Base-by-base conservation (phyloP, 345 rosid genomes). In the Boechera retrofracta region DNA sequence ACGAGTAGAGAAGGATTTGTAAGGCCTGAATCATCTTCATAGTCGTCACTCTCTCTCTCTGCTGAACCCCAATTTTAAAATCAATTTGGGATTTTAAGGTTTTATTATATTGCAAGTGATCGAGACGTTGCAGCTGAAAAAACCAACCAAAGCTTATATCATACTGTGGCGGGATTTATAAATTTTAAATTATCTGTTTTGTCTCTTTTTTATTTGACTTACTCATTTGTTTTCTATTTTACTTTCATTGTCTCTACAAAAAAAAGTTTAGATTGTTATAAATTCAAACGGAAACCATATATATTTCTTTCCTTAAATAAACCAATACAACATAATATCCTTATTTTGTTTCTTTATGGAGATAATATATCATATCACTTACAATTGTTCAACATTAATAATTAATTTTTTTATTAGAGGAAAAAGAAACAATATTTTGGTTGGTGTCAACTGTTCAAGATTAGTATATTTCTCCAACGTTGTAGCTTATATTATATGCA, bases 91-190 rank as follows among this genome's bases (percentile, higher is more conserved):
- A 7, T 11, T 64, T 69, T 21, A 28, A 24, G 38, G 47, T 65
- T 63, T 73, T 75, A 59, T 80, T 80, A 57, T 69, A 74, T 47
- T 65, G 16, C 47, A 64, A 62, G 73, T 80, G 83, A 80, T 58
- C 0, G 53, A 75, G 83, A 75, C 83, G 70, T 68, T 74, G 78
- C 28, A 77, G 63, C 79, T 75, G 75, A 69, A 62, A 74, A 54
- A 69, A 62, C 57, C 39, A 61, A 61, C 49, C 15, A 42, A 52
- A 5, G 31, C 56, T 68, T 69, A 41, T 28, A 28, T 68, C 68
- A 68, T 66, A 48, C 4, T 76, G 0, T 76, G 80, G 75, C 70
- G 80, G 75, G 75, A 49, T 57, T 57, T 31, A 21, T 8, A 5
- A 7, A 32, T 67, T 33, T 33, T 32, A 31, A 21, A 54, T n/a